These are phyloP conservation scores for Trametes gibbosa DNA, from an alignment of 768 basidiomycete genomes.

Conservation along the genomic window DNA sequence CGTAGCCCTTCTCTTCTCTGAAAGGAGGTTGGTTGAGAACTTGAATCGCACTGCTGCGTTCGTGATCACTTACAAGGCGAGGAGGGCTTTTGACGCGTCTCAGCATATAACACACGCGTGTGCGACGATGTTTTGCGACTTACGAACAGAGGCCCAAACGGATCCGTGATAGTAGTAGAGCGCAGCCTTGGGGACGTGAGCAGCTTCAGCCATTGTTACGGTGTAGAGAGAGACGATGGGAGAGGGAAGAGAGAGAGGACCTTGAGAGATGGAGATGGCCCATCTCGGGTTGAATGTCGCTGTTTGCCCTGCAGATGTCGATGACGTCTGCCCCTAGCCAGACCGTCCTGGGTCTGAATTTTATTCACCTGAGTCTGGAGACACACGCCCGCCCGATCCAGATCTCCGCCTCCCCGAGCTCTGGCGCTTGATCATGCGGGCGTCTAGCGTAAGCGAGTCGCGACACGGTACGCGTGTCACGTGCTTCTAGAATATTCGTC, in stretches of 20 bases:
- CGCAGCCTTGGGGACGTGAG: constrained; percentile 66
- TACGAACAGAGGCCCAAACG: constrained; percentile 66
- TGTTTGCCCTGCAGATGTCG: constrained; percentile 4
- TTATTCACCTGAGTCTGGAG: not conserved
- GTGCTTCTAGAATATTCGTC: constrained; percentile 22
- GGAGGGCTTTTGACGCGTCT: constrained; percentile 38
- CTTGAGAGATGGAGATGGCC: not conserved
- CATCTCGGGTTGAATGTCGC: not conserved
- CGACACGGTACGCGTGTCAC: constrained; percentile 12
- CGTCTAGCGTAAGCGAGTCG: not conserved
- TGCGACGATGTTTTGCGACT: constrained; percentile 20
- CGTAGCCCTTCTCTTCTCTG: constrained; percentile 80
- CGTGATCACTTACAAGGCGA: constrained; percentile 48
- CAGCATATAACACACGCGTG: not conserved
- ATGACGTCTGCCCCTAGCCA: constrained; percentile 9
- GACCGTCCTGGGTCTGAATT: not conserved
- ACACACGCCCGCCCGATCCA: constrained; percentile 11
- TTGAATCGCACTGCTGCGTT: not conserved
- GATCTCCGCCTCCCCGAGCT: constrained; percentile 11
- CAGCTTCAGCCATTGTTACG: constrained; percentile 15
- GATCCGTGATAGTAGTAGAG: constrained; percentile 65
- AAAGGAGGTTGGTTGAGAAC: not conserved
- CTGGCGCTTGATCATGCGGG: too few species aligned
- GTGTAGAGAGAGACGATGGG: not conserved
- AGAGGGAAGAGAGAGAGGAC: constrained; percentile 1